These are phyloP conservation scores for Dissophora ornata DNA, from an alignment of 192 early-diverging fungal genomes.

Conservation along the genomic window DNA sequence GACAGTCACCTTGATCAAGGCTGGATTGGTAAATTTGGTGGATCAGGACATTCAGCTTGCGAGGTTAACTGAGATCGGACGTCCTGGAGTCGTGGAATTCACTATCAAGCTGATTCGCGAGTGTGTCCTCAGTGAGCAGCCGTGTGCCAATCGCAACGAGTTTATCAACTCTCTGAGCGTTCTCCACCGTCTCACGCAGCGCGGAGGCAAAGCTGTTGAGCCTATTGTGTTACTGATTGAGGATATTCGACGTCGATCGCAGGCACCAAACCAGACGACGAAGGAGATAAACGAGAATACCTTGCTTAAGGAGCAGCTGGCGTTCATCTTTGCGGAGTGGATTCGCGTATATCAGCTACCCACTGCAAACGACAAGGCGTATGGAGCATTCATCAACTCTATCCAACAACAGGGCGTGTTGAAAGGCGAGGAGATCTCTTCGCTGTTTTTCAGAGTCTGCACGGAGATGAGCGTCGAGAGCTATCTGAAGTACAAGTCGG, in stretches of 20 bases:
- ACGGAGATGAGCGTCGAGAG: slow-evolving; percentile 86
- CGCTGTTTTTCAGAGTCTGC: slow-evolving; percentile 92
- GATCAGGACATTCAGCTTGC: slow-evolving; percentile 93
- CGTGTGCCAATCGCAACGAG: slow-evolving; percentile 63
- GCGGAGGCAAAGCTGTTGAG: slow-evolving; percentile 67
- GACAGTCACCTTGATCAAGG: slow-evolving; percentile 83
- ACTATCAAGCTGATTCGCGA: slow-evolving; percentile 79
- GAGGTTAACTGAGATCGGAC: slow-evolving; percentile 81
- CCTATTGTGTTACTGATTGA: slow-evolving; percentile 61
- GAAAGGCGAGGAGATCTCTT: slow-evolving; percentile 79
- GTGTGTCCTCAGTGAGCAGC: slow-evolving; percentile 69
- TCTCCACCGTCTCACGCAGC: slow-evolving; percentile 70
- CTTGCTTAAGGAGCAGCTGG: slow-evolving; percentile 69
- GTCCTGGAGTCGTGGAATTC: slow-evolving; percentile 79
- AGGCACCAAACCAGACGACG: slow-evolving; percentile 47
- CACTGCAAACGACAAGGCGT: slow-evolving; percentile 75
- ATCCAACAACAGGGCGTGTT: slow-evolving; percentile 83
- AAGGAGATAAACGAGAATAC: slow-evolving; percentile 60
- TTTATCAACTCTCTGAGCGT: slow-evolving; percentile 81
- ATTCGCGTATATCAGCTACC: slow-evolving; percentile 78
- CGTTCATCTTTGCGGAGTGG: slow-evolving; percentile 84
- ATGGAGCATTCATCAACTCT: slow-evolving; percentile 72
- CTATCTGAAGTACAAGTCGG: slow-evolving; percentile 70
- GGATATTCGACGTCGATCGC: slow-evolving; percentile 61
- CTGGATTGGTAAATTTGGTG: slow-evolving; percentile 74